Conservation (phyloP, 2,329 filamentous ascomycete species). For the Hawksworthiomyces lignivorus region DNA sequence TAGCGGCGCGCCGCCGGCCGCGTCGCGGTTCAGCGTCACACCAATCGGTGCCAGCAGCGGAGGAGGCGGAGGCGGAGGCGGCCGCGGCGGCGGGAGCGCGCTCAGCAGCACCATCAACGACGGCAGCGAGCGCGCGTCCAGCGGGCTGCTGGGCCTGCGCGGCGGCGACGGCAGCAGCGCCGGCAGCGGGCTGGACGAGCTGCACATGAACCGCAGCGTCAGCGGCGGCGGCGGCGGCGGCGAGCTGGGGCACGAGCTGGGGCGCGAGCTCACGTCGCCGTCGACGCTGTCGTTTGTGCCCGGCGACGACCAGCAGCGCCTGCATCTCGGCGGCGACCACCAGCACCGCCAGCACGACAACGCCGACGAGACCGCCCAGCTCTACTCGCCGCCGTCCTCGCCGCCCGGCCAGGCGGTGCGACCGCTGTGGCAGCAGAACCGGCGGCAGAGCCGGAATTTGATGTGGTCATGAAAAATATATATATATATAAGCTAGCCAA, state of each 20-base stretch:
- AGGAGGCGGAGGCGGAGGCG: too few species aligned
- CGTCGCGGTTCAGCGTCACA: too few species aligned
- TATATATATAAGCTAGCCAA: too few species aligned
- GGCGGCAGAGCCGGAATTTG: conserved; percentile 38
- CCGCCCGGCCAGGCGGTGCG: conserved; percentile 13
- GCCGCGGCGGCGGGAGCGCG: neutral
- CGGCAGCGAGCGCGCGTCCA: conserved; percentile 1
- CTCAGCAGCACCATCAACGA: neutral
- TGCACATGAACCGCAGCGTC: neutral
- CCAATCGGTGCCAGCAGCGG: too few species aligned
- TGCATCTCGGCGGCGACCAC: neutral
- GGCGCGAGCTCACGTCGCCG: conserved; percentile 6
- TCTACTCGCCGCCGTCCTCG: neutral
- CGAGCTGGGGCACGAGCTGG: neutral
- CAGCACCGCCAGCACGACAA: neutral
- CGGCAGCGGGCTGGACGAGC: neutral
- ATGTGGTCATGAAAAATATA: too few species aligned
- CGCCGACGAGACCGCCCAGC: neutral
- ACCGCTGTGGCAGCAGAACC: conserved; percentile 48
- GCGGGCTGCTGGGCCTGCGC: conserved; percentile 3
- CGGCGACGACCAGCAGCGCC: neutral
- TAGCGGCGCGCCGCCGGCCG: too few species aligned
- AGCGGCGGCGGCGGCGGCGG: neutral
- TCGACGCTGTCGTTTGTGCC: conserved; percentile 1
- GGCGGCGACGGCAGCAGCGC: conserved; percentile 2